Percentiles rank a stretch among this genome's conserved stretches.
These are phyloP conservation scores for Hyphopichia pseudoburtonii DNA, from an alignment of 1,139 yeast species.

Conservation along the genomic window DNA sequence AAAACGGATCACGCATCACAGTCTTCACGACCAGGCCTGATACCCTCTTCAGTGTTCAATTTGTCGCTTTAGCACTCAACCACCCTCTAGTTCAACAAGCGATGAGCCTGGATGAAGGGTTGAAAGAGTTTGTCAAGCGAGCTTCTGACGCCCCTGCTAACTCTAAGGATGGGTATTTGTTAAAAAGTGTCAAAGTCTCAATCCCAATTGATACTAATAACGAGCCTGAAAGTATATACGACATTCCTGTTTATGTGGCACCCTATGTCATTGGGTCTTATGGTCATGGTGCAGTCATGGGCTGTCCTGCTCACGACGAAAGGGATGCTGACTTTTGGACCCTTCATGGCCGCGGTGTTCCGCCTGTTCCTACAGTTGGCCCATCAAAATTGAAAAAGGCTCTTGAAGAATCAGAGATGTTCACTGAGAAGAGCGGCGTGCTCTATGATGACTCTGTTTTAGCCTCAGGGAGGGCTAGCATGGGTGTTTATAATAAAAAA, in stretches of 20 bases:
- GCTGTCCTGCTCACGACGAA: conserved; percentile 91
- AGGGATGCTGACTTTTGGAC: conserved; percentile 84
- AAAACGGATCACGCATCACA: conserved; percentile 24
- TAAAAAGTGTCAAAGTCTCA: conserved; percentile 47
- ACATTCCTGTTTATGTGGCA: conserved; percentile 79
- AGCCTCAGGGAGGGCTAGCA: conserved; percentile 25
- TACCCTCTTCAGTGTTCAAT: conserved; percentile 80
- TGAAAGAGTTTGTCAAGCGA: conserved; percentile 48
- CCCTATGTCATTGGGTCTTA: conserved; percentile 84
- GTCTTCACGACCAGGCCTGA: conserved; percentile 91
- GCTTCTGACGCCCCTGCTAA: conserved; percentile 38
- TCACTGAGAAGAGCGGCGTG: conserved; percentile 50
- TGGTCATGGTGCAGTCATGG: conserved; percentile 96
- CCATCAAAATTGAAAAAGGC: conserved; percentile 17
- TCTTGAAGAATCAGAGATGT: conserved; percentile 18
- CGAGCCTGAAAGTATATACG: conserved; percentile 11
- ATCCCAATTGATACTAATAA: conserved; percentile 57
- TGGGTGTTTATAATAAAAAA: conserved; percentile 56
- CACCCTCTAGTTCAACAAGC: conserved; percentile 58
- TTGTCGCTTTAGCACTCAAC: conserved; percentile 69
- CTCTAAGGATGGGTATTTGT: conserved; percentile 63
- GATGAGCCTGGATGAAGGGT: conserved; percentile 33
- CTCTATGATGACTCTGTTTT: conserved; percentile 39
- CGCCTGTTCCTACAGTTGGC: conserved; percentile 47
- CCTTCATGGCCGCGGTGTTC: conserved; percentile 49